Percentiles rank a stretch among this genome's conserved stretches.
Evolutionary conservation across 192 early-diverging fungal species (phyloP).

Genomic region (Rhizophagus clarus): DNA sequence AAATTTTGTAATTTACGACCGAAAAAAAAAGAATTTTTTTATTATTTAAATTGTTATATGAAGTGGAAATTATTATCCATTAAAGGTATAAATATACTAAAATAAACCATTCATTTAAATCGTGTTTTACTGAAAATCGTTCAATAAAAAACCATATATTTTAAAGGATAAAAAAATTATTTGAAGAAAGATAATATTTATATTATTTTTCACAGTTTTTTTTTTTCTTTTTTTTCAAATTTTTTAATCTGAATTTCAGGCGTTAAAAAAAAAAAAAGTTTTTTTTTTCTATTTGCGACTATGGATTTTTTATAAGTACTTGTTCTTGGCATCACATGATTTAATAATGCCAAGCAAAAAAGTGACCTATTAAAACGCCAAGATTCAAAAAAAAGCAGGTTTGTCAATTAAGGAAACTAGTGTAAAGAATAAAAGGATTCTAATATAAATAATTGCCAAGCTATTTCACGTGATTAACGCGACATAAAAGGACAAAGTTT

Average conservation of each 20-base stretch:
- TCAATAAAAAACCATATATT: not conserved
- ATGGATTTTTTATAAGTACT: not conserved
- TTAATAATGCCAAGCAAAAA: not conserved
- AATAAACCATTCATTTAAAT: no score
- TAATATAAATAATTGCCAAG: not conserved
- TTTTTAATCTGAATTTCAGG: no score
- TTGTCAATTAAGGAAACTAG: not conserved
- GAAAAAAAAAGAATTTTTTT: not conserved
- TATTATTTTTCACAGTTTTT: no score
- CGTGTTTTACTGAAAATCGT: no score
- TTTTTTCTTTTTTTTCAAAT: not conserved
- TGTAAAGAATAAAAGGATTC: not conserved
- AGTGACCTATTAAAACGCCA: not conserved
- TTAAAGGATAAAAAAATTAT: not conserved
- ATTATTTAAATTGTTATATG: no score
- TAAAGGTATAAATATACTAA: no score
- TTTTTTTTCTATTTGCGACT: no score
- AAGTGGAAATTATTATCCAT: no score
- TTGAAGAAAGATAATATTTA: no score
- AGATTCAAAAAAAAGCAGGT: not conserved
- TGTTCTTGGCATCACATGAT: not conserved
- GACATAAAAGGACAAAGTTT: not conserved
- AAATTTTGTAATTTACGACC: not conserved
- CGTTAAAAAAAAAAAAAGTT: not conserved
- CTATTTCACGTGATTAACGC: not conserved